Conservation (phyloP, 1,139 yeast species). For the Pichia sp. region DNA sequence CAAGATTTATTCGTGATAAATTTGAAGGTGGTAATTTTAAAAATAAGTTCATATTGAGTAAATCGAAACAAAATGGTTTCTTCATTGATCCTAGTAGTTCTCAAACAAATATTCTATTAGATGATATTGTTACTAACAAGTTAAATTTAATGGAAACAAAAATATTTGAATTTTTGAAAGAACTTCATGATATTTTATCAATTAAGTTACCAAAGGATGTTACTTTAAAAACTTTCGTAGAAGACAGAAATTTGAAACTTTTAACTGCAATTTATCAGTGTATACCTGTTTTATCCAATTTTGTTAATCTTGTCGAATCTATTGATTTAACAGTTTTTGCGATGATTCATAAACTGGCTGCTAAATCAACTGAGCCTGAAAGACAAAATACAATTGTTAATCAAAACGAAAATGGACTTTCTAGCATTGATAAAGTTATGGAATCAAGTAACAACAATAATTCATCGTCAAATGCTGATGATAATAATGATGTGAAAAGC, state of each 20-base stretch:
- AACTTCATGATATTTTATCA: constrained; percentile 38
- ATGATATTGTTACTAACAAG: constrained; percentile 40
- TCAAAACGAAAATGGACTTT: too few relatives aligned
- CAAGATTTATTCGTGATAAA: constrained; percentile 57
- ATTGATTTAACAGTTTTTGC: constrained; percentile 55
- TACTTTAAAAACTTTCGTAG: constrained; percentile 27
- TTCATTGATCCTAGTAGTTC: constrained; percentile 18
- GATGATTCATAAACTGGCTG: constrained; percentile 27
- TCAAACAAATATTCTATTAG: constrained; percentile 45
- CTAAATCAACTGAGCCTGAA: constrained; percentile 4
- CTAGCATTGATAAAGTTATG: not conserved
- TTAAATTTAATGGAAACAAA: constrained; percentile 36
- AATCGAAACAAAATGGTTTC: constrained; percentile 10
- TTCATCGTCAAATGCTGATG: not conserved
- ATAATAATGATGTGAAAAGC: not conserved
- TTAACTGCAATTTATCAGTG: constrained; percentile 49
- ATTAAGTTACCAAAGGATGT: constrained; percentile 33
- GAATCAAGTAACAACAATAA: not conserved
- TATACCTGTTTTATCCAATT: constrained; percentile 43
- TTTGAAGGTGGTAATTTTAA: constrained; percentile 74
- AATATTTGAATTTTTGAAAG: constrained; percentile 36
- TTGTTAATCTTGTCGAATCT: constrained; percentile 51
- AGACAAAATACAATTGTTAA: constrained; percentile 19
- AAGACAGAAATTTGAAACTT: constrained; percentile 49
- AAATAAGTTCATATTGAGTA: constrained; percentile 48